Evolutionary conservation across 2,329 filamentous ascomycete genomes (phyloP).

Genomic region (Fusarium anthophilum): DNA sequence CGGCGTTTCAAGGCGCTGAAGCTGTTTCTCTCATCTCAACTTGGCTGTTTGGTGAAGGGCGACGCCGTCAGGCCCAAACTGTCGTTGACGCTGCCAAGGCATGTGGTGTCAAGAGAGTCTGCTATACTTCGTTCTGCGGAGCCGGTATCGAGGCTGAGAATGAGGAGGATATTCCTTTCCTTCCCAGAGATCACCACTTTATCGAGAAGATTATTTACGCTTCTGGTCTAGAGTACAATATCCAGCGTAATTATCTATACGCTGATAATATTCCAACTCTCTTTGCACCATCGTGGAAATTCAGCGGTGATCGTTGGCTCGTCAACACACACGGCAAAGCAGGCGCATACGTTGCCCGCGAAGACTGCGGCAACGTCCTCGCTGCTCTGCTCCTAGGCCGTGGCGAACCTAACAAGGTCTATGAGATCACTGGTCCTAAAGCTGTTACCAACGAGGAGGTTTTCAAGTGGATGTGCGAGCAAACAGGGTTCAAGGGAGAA

Average conservation of each 20-base stretch:
- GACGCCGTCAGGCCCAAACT: conserved; percentile 31
- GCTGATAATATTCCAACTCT: conserved; percentile 36
- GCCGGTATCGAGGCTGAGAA: conserved; percentile 38
- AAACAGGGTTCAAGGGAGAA: conserved; percentile 33
- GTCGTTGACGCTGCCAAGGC: conserved; percentile 37
- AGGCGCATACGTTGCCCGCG: conserved; percentile 36
- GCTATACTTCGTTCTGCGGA: conserved; percentile 39
- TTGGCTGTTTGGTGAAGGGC: conserved; percentile 37
- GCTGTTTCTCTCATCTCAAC: conserved; percentile 39
- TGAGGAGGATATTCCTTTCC: conserved; percentile 40
- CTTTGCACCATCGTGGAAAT: conserved; percentile 35
- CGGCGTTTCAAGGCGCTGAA: conserved; percentile 38
- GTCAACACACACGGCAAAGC: conserved; percentile 33
- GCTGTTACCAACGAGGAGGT: conserved; percentile 34
- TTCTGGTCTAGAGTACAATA: conserved; percentile 35
- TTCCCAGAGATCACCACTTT: conserved; percentile 38
- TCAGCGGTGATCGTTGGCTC: conserved; percentile 38
- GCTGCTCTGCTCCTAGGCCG: conserved; percentile 29
- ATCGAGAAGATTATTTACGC: conserved; percentile 37
- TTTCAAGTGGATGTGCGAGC: conserved; percentile 35
- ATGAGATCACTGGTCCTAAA: conserved; percentile 34
- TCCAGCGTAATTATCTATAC: conserved; percentile 40
- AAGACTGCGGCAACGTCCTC: conserved; percentile 37
- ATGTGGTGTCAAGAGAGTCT: conserved; percentile 36
- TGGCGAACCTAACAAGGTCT: conserved; percentile 36